Base-by-base conservation (phyloP, 148 eudicot genomes). In the Amaranthus hypochondriacus region DNA sequence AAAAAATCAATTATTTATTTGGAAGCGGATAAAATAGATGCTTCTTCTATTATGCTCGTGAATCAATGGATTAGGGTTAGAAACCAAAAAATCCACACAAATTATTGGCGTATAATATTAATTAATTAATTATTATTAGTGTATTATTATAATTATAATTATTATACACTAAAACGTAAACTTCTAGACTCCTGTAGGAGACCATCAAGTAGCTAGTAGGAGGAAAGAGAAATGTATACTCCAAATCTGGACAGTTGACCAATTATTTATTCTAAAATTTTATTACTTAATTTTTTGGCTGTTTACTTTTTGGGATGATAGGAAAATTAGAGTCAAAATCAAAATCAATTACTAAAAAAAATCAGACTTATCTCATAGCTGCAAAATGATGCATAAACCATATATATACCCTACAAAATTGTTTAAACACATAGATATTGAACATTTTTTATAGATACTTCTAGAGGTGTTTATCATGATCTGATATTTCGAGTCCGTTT, bases 331-430 rank as follows among this genome's bases (percentile, higher is more conserved):
- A 28, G 39, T 28, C 39, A 28, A 28, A 28, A 28, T 28, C 39
- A 28, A 28, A 28, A 28, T 28, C 39, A 28, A 28, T 28, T 28
- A 28, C 39, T 28, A 0, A 28, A 28, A 28, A 28, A 28, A 0
- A 28, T 28, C 39, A 28, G 39, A 28, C 39, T 28, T 28, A 28
- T 28, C 39, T 0, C 39, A 28, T 28, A 28, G 39, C 39, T 0
- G 39, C 39, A 28, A 28, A 18, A 4, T 49, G 0, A 50, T 43
- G 3, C 7, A 54, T 68, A 11, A 43, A 4, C 8, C 5, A 13
- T 68, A 6, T 11, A 51, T 43, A n/a, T 70, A 70, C 50, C 49
- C 73, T 70, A 61, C 61, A 55, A 47, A 70, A 18, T 9, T 68
- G 39, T 28, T 28, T 28, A 28, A 28, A 28, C 39, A 28, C 39